Base-by-base conservation (phyloP, 2,329 filamentous ascomycete genomes). In the Aspergillus spinulosporus region DNA sequence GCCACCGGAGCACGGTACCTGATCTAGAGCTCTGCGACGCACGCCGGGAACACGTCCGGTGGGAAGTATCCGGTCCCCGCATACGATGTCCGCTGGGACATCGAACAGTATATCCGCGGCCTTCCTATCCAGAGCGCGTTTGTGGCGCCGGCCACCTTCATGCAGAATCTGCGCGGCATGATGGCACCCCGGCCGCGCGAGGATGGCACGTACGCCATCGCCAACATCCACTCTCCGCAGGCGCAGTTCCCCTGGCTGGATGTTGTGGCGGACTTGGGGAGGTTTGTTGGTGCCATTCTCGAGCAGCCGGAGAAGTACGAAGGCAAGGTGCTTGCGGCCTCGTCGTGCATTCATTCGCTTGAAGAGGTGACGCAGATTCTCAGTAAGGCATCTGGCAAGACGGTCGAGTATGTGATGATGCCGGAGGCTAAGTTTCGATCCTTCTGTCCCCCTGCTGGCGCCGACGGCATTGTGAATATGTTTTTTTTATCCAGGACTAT, bases 71-170 rank as follows among this genome's bases (percentile, higher is more conserved):
- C 55, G 0, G 46, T 62, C 3, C 55, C 58, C n/a, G 79, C 82
- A 60, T 86, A 86, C 58, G 84, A 86, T 67, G 73, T 69, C 66
- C 86, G 86, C 66, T 82, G 82, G 15, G 70, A 78, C 9, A 76
- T 82, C 0, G 82, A 84, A 60, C 62, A 74, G n/a, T 83, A 86
- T 64, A 79, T 84, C 47, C 77, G 80, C 14, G 54, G 63, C 0
- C 69, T 80, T 2, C 76, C 76, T 0, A 6, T 47, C 1, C 26
- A 31, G 6, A 76, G 74, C 8, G 78, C 82, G 0, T 85, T 84
- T 65, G 78, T 82, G 64, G 68, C 78, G n/a, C 78, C 82, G 0
- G 83, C 75, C 0, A 74, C 74, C 49, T 87, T 84, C 63, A 84
- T 84, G 81, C 67, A 77, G 62, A 84, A 84, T 64, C 68, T 80